phyloP scores from a whole-genome alignment of 2,329 filamentous ascomycete genomes.

The Paraphoma sp. region DNA sequence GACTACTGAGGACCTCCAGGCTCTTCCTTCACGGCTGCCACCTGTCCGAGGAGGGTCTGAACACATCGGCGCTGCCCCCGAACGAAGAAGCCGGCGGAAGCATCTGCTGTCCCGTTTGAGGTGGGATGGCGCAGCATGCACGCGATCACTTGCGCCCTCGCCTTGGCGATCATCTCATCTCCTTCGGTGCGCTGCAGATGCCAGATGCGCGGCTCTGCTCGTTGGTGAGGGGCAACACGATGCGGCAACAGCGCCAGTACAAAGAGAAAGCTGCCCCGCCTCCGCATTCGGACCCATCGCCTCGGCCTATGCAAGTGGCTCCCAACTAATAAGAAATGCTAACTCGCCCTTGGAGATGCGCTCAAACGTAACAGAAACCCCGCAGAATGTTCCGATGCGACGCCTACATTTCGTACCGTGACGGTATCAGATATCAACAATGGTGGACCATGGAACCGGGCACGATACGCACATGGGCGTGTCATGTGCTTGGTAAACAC shows the following conservation, averaged over 20 bases:
- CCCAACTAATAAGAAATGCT: constrained; percentile 29
- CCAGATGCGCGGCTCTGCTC: constrained; percentile 10
- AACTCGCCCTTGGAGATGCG: constrained; percentile 10
- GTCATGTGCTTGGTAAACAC: neutral
- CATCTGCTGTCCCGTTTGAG: too few relatives aligned
- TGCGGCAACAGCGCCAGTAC: neutral
- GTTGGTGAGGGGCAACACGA: neutral
- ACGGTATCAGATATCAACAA: neutral
- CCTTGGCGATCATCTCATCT: constrained; percentile 18
- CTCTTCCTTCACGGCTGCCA: too few relatives aligned
- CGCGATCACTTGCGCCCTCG: constrained; percentile 28
- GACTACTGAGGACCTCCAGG: too few relatives aligned
- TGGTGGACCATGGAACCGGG: neutral
- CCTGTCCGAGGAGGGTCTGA: too few relatives aligned
- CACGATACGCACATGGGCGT: neutral
- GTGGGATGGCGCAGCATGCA: neutral
- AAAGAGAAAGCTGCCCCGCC: constrained; percentile 7
- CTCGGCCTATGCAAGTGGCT: constrained; percentile 1
- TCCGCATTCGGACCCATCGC: constrained; percentile 28
- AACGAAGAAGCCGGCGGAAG: too few relatives aligned
- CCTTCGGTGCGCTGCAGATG: neutral
- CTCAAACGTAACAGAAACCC: constrained; percentile 37
- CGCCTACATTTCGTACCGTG: constrained; percentile 5
- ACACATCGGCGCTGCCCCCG: too few relatives aligned
- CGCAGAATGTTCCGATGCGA: neutral